Conservation (phyloP, 2,329 filamentous ascomycete genomes). For the Pseudogymnoascus verrucosus region DNA sequence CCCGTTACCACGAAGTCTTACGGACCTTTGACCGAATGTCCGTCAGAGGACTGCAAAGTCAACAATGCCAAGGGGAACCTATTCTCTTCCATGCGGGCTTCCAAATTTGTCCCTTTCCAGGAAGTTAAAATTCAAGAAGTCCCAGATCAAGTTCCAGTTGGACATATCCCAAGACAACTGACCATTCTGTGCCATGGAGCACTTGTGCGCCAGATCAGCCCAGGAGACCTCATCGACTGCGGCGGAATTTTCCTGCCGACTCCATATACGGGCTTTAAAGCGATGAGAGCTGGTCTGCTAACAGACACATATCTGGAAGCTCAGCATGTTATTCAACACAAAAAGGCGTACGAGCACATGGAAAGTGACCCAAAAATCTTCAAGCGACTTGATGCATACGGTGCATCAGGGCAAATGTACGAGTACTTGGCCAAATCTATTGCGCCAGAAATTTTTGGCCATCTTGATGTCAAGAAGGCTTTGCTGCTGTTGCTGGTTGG, state of each 20-base stretch:
- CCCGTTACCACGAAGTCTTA: constrained; percentile 88
- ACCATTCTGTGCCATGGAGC: constrained; percentile 86
- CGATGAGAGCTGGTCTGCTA: constrained; percentile 88
- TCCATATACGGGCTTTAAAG: constrained; percentile 97
- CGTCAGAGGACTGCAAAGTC: constrained; percentile 78
- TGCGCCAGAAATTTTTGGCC: constrained; percentile 93
- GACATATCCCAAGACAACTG: constrained; percentile 87
- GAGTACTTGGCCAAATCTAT: constrained; percentile 94
- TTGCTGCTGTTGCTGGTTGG: constrained; percentile 91
- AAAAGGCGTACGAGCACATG: constrained; percentile 95
- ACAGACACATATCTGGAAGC: constrained; percentile 97
- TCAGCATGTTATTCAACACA: constrained; percentile 89
- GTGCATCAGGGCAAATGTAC: constrained; percentile 83
- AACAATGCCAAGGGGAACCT: constrained; percentile 93
- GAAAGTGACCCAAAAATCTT: constrained; percentile 72
- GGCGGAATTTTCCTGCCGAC: constrained; percentile 94
- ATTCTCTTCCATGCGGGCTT: constrained; percentile 88
- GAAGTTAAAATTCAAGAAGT: constrained; percentile 98
- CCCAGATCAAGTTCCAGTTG: constrained; percentile 97
- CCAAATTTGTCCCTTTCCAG: constrained; percentile 95
- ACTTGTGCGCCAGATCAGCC: constrained; percentile 78
- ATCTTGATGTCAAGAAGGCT: constrained; percentile 96
- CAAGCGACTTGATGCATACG: constrained; percentile 76
- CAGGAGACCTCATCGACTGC: constrained; percentile 89
- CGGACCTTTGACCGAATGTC: constrained; percentile 76